Conservation (phyloP, 495 filamentous ascomycete genomes). For the Neurospora sp. region DNA sequence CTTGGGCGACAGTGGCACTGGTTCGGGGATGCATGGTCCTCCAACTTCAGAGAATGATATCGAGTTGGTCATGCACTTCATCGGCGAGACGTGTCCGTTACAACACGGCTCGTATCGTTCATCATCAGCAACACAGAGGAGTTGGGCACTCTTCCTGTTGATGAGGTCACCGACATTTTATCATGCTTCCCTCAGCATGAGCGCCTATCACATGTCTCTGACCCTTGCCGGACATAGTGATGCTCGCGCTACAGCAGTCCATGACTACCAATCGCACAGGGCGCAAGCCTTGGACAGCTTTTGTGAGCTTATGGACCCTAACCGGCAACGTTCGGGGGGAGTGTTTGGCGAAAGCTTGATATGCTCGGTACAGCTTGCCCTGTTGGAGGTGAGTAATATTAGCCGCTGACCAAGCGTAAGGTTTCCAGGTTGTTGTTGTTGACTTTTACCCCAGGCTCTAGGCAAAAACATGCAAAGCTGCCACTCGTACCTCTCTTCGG, state of each 20-base stretch:
- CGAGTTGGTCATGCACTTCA: conserved; percentile 3
- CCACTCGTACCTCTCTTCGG: conserved; percentile 2
- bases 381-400: conserved; percentile 1
- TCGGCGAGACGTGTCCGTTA: neutral
- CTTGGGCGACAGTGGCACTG: neutral
- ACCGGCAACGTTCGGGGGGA: neutral
- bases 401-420: neutral
- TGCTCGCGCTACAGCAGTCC: neutral
- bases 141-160: conserved; percentile 1
- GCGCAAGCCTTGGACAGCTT: neutral
- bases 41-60: conserved; percentile 1
- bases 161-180: conserved; percentile 1
- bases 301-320: neutral
- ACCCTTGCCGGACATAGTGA: neutral
- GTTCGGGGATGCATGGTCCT: neutral
- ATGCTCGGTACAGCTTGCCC: conserved; percentile 2
- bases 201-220: neutral
- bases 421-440: neutral
- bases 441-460: neutral
- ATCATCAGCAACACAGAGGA: neutral
- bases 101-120: neutral
- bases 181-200: conserved; percentile 2
- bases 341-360: conserved; percentile 1
- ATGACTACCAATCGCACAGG: conserved; percentile 2
- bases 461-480: conserved; percentile 6